Evolutionary conservation across 257 asterid genomes (phyloP).

Genomic region (Solanum tarapatanum): DNA sequence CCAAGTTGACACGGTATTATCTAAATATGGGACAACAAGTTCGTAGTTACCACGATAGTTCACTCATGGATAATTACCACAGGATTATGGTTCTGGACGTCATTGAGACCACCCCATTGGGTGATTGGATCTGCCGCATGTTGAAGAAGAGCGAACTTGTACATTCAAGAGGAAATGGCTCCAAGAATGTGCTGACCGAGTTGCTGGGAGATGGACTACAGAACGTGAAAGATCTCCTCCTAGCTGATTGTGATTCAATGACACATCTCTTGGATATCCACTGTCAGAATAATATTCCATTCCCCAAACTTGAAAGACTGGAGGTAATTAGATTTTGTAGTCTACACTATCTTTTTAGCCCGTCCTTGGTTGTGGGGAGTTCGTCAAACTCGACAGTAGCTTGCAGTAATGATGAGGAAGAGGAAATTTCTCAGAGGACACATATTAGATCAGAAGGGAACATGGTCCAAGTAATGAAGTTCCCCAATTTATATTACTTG

Average conservation of each 20-base stretch:
- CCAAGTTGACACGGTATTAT: background rate
- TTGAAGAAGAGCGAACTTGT: background rate
- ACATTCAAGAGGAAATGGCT: background rate
- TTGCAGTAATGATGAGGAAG: background rate
- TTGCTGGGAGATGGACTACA: background rate
- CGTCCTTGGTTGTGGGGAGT: background rate
- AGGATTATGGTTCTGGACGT: background rate
- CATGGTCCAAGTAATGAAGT: background rate
- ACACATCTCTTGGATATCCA: background rate
- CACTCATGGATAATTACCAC: background rate
- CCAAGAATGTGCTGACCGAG: background rate
- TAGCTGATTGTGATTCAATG: background rate
- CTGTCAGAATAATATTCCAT: background rate
- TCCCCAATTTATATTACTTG: background rate
- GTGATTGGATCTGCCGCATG: background rate
- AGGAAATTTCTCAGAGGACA: background rate
- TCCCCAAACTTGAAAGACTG: background rate
- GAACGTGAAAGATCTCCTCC: background rate
- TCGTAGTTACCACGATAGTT: background rate
- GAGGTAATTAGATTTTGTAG: background rate
- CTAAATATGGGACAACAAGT: background rate
- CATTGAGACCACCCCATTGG: background rate
- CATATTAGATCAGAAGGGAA: background rate
- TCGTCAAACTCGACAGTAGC: background rate
- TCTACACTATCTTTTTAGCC: background rate